Base-by-base conservation (phyloP, 73 alveolate genomes). In the Blepharisma stoltei region DNA sequence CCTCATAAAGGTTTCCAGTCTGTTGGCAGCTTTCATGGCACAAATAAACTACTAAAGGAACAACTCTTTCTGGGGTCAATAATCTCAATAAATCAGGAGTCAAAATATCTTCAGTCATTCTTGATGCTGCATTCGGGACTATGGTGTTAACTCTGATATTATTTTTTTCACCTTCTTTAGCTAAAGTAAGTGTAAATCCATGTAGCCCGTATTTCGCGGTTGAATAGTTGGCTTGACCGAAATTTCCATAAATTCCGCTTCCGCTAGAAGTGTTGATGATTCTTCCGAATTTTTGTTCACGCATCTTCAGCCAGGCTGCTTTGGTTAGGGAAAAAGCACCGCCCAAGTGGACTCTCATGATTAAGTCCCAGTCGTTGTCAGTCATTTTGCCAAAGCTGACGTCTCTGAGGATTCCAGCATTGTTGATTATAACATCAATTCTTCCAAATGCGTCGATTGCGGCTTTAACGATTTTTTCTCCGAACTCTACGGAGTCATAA, bases 401-500 rank as follows among this genome's bases (percentile, higher is more conserved):
- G 78, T 92, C 98, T 86, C 98, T 86, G 5, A 92, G 73, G 49
- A 92, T 92, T 7, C 98, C 98, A 27, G 98, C 98, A 70, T 92
- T 92, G 89, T 92, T 92, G 68, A 92, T 87, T 49, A 92, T 82
- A 77, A 92, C 23, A 67, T 47, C 21, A 37, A 73, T 73, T 54
- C 78, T 69, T 32, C 97, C 96, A 83, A 83, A 90, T 54, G 96
- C 92, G 47, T 90, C 95, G 54, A 95, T 88, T 70, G 99, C 99
- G 44, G 97, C 82, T 87, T 95, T 89, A 37, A 95, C 89, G 37
- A 95, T 93, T 87, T 90, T 95, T 55, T 95, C 98, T 14, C 99
- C 99, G 82, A 82, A 86, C 76, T 90, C 98, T 23, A 95, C 99
- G 20, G 97, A 87, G 89, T 95, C 99, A 70, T 88, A 91, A 89